A percentile compares a stretch with the other conserved stretches of the same genome.
Conservation (phyloP, 2,329 filamentous ascomycete genomes). For the Ambrosiella cleistominuta region DNA sequence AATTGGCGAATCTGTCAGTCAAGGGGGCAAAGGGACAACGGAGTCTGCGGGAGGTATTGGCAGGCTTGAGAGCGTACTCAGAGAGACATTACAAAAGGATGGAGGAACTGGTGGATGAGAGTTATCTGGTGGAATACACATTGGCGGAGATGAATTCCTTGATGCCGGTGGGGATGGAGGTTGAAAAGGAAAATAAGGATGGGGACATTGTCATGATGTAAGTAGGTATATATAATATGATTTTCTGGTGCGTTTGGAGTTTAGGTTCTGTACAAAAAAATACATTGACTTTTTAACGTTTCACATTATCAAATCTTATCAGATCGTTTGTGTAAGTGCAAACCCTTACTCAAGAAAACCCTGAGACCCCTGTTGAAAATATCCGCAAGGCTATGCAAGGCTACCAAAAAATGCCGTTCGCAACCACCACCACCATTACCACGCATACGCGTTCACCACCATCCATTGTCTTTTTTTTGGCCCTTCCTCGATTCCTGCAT, state of each 20-base stretch:
- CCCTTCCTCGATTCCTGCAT: neutral
- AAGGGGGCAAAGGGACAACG: slow-evolving; percentile 39
- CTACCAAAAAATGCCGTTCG: neutral
- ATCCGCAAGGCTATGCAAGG: slow-evolving; percentile 7
- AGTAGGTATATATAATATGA: slow-evolving; percentile 4
- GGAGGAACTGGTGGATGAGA: slow-evolving; percentile 84
- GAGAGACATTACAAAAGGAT: slow-evolving; percentile 81
- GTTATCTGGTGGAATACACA: slow-evolving; percentile 86
- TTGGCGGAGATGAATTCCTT: slow-evolving; percentile 79
- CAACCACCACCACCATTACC: neutral
- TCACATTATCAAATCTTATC: neutral
- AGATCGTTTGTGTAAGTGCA: neutral
- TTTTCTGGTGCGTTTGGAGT: slow-evolving; percentile 8
- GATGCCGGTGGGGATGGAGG: slow-evolving; percentile 25
- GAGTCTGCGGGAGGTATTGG: slow-evolving; percentile 66
- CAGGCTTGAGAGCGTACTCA: slow-evolving; percentile 77
- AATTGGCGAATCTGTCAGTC: slow-evolving; percentile 53
- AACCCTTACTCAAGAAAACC: neutral
- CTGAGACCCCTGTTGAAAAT: neutral
- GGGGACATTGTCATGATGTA: slow-evolving; percentile 26
- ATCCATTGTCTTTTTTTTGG: neutral
- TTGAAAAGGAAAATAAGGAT: slow-evolving; percentile 19
- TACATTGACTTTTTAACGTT: slow-evolving; percentile 3
- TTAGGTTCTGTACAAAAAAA: slow-evolving; percentile 8
- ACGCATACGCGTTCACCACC: neutral